Percentiles rank a stretch among this genome's conserved stretches.
phyloP scores from a whole-genome alignment of 1,284 basidiomycete genomes.

The Mycena citricolor region DNA sequence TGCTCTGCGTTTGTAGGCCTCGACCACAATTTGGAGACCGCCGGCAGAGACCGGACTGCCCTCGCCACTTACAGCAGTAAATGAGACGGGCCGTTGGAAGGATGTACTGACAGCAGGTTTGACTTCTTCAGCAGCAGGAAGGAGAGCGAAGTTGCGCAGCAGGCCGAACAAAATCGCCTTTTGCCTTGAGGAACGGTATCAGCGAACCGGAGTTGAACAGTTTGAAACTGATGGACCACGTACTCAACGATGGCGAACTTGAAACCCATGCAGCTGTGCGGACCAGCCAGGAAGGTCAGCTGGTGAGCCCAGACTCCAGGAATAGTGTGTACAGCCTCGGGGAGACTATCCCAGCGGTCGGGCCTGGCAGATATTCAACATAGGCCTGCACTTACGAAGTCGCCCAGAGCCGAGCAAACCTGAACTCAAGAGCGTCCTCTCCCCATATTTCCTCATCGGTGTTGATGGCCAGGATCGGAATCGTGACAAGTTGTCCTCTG shows the following conservation, averaged over 20 bases:
- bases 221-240: not conserved
- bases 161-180: conserved; percentile 31
- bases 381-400: not conserved
- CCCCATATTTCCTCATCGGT: conserved; percentile 28
- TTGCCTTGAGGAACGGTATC: not conserved
- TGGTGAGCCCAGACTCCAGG: conserved; percentile 52
- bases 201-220: too few species aligned
- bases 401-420: conserved; percentile 15
- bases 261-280: conserved; percentile 47
- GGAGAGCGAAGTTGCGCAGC: conserved; percentile 3
- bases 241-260: conserved; percentile 7
- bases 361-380: conserved; percentile 11
- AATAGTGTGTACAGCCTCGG: conserved; percentile 30
- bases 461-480: conserved; percentile 27
- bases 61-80: too few species aligned
- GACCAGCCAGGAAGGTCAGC: conserved; percentile 54
- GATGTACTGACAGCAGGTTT: too few species aligned
- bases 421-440: conserved; percentile 28
- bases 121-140: too few species aligned
- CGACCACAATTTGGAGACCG: too few species aligned
- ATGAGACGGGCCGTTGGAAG: too few species aligned
- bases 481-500: conserved; percentile 23
- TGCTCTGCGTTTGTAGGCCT: too few species aligned
- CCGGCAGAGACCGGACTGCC: too few species aligned
- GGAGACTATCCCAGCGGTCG: conserved; percentile 19